A percentile compares a stretch with the other conserved stretches of the same genome.
These are phyloP conservation scores for Alloascoidea hylecoeti DNA, from an alignment of 805 yeast species.

Conservation along the genomic window DNA sequence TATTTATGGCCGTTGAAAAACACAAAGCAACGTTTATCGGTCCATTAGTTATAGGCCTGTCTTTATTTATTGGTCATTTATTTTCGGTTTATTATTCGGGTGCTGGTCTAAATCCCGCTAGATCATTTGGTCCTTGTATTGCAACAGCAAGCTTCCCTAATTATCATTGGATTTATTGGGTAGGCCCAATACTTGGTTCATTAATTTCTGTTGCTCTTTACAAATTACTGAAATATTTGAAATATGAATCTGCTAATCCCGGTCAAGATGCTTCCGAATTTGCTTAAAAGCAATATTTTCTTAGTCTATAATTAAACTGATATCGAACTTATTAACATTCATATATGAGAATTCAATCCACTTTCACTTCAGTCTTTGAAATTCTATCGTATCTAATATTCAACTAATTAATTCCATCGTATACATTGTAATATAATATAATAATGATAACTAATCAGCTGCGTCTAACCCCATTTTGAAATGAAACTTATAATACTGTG, in stretches of 20 bases:
- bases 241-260: slow-evolving; percentile 57
- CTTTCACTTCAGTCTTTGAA: no score
- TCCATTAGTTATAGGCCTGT: slow-evolving; percentile 71
- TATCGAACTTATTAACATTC: no score
- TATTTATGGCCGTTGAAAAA: slow-evolving; percentile 76
- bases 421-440: no score
- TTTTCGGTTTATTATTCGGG: slow-evolving; percentile 75
- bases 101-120: slow-evolving; percentile 87
- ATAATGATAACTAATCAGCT: no score
- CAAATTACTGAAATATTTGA: slow-evolving; percentile 47
- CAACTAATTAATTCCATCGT: no score
- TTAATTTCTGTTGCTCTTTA: slow-evolving; percentile 51
- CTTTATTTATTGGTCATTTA: slow-evolving; percentile 72
- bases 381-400: no score
- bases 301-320: no score
- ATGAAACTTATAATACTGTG: no score
- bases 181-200: slow-evolving; percentile 73
- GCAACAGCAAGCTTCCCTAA: slow-evolving; percentile 61
- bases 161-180: slow-evolving; percentile 90
- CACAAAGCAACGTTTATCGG: slow-evolving; percentile 64
- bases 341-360: no score
- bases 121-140: slow-evolving; percentile 74
- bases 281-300: no score
- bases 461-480: no score
- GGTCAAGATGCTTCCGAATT: slow-evolving; percentile 45